Base-by-base conservation (phyloP, 1,284 basidiomycete genomes). In the Phylloboletellus chloephorus region DNA sequence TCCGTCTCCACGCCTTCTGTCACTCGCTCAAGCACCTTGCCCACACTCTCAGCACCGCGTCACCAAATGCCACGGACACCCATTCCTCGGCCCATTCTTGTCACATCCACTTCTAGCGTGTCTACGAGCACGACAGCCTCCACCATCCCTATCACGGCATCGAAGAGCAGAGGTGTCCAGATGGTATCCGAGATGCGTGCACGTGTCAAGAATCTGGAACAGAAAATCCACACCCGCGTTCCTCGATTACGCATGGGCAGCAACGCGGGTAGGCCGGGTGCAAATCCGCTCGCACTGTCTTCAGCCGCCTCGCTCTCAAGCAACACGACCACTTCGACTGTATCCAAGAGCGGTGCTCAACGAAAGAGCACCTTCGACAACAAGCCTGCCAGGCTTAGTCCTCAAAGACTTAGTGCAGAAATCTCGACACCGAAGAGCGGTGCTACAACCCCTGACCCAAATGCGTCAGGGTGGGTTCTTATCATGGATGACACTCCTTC, bases 151-250 rank as follows among this genome's bases (percentile, higher is more conserved):
- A 48, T 60, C 43, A 71, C 72, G 7, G 60, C 73, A 8, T 73
- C 83, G 7, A 83, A 72, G 66, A 87, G 74, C 57, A 84, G 78
- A 60, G 86, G 86, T 21, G 85, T 88, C 8, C 86, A 89, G 54
- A 89, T 90, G 88, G 85, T 89, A 2, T 83, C 84, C 20, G 88
- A 89, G 57, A 87, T 89, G 82, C 76, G 87, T 39, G 85, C 83
- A 36, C 74, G 82, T 39, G 85, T 89, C 26, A 78, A 71, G 54
- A 84, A 82, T 51, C 64, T 89, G 33, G 84, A 89, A 55, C 84
- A 87, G 65, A 86, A 84, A 65, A 84, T 89, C 38, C 85, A 88
- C 54, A 87, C 84, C 31, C 81, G 82, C 32, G 86, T 89, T 39
- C 87, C 86, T 15, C 73, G 85, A 41, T 57, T 88, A 39, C 80